phyloP scores from a whole-genome alignment of 257 asterid genomes.

The Anisodus tanguticus region DNA sequence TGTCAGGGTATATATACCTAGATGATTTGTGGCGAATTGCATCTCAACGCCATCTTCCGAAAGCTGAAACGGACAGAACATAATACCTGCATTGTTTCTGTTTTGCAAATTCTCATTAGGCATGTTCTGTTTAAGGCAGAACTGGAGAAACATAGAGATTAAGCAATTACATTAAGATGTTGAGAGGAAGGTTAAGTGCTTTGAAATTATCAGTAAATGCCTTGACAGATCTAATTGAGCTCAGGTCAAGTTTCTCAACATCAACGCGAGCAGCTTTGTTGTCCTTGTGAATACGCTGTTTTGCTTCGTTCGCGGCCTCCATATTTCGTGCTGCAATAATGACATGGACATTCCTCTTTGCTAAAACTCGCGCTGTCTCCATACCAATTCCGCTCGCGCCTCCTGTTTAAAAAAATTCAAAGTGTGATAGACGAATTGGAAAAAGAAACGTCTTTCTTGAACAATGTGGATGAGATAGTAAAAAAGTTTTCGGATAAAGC shows the following conservation, averaged over 20 bases:
- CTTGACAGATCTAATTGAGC: constrained; percentile 66
- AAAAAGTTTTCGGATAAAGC: background rate
- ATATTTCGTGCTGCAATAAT: constrained; percentile 80
- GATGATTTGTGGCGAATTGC: constrained; percentile 95
- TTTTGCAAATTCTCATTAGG: background rate
- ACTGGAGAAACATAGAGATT: background rate
- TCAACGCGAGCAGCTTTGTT: constrained; percentile 59
- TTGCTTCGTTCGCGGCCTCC: constrained; percentile 80
- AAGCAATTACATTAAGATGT: constrained; percentile 66
- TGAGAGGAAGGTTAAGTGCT: constrained; percentile 78
- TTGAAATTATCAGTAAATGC: constrained; percentile 63
- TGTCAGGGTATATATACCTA: constrained; percentile 53
- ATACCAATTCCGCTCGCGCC: constrained; percentile 92
- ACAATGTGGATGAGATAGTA: background rate
- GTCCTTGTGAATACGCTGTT: constrained; percentile 50
- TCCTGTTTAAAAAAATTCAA: constrained; percentile 44
- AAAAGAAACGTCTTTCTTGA: background rate
- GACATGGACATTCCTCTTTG: constrained; percentile 69
- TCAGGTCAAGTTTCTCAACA: constrained; percentile 71
- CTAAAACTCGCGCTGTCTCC: constrained; percentile 81
- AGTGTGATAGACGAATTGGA: background rate
- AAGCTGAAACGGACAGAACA: constrained; percentile 84
- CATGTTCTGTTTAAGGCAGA: background rate
- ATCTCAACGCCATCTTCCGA: constrained; percentile 82
- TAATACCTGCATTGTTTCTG: constrained; percentile 96